Evolutionary conservation across 2,329 filamentous ascomycete genomes (phyloP).

Genomic region (Colletotrichum sp.): DNA sequence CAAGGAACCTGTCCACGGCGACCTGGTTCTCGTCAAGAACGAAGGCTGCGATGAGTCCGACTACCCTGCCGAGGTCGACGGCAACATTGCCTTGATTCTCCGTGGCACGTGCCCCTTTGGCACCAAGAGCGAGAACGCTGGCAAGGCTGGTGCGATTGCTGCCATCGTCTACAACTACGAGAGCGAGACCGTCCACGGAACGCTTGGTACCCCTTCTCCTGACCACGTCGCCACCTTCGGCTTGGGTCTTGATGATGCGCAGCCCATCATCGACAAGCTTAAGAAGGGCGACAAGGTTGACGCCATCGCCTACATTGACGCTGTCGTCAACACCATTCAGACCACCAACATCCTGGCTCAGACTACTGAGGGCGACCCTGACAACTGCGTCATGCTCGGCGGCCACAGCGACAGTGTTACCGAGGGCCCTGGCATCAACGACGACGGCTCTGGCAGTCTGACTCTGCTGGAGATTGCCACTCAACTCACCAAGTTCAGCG

Average conservation of each 20-base stretch:
- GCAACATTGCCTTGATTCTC: slow-evolving; percentile 72
- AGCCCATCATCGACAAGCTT: slow-evolving; percentile 59
- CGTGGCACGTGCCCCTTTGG: slow-evolving; percentile 77
- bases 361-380: slow-evolving; percentile 61
- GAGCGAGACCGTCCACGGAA: slow-evolving; percentile 67
- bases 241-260: slow-evolving; percentile 64
- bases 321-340: slow-evolving; percentile 56
- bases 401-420: slow-evolving; percentile 68
- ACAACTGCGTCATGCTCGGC: slow-evolving; percentile 71
- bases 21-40: slow-evolving; percentile 65
- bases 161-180: slow-evolving; percentile 79
- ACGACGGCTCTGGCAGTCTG: slow-evolving; percentile 73
- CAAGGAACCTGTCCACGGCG: slow-evolving; percentile 62
- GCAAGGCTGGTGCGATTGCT: slow-evolving; percentile 71
- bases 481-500: slow-evolving; percentile 60
- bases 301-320: slow-evolving; percentile 64
- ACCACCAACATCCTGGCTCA: slow-evolving; percentile 69
- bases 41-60: slow-evolving; percentile 69
- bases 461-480: slow-evolving; percentile 67
- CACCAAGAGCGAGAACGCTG: slow-evolving; percentile 71
- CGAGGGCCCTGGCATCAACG: slow-evolving; percentile 76
- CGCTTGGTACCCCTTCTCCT: slow-evolving; percentile 65
- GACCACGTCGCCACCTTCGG: slow-evolving; percentile 73
- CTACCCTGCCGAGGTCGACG: slow-evolving; percentile 63
- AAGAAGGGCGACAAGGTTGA: slow-evolving; percentile 53